A percentile compares a stretch with the other conserved stretches of the same genome.
Conservation (phyloP, 495 filamentous ascomycete species). For the Lophiotrema nucula region DNA sequence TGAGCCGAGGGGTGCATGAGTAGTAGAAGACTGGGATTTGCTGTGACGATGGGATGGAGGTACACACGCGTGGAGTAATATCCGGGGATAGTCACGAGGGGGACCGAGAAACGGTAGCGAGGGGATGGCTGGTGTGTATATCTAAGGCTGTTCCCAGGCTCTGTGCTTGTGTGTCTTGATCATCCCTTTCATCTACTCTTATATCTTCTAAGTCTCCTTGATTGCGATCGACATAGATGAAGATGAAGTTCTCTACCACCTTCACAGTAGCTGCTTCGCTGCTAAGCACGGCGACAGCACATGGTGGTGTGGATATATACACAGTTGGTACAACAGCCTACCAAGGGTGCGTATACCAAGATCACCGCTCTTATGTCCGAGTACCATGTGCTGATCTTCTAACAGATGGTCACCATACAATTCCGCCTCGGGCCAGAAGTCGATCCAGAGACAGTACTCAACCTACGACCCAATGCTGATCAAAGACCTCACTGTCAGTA, state of each 20-base stretch:
- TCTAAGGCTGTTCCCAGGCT: slow-evolving; percentile 9
- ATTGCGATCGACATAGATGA: slow-evolving; percentile 5
- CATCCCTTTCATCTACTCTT: neutral
- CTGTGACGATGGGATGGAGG: neutral
- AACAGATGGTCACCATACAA: slow-evolving; percentile 32
- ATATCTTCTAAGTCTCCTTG: too few species aligned
- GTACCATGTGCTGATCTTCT: slow-evolving; percentile 1
- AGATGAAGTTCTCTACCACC: slow-evolving; percentile 17
- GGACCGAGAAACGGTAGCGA: neutral
- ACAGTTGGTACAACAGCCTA: slow-evolving; percentile 26
- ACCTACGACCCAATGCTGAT: slow-evolving; percentile 25
- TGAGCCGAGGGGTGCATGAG: slow-evolving; percentile 4
- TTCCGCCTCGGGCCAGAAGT: slow-evolving; percentile 25
- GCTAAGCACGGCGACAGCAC: slow-evolving; percentile 22
- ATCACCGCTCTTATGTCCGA: neutral
- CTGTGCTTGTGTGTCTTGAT: neutral
- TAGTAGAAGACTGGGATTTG: neutral
- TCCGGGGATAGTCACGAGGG: slow-evolving; percentile 23
- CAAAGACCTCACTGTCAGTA: slow-evolving; percentile 22
- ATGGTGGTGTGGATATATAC: slow-evolving; percentile 33
- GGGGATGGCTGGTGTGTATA: slow-evolving; percentile 7
- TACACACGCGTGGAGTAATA: slow-evolving; percentile 9
- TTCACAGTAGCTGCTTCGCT: slow-evolving; percentile 19
- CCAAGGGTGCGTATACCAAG: slow-evolving; percentile 23
- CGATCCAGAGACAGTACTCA: slow-evolving; percentile 29